Conservation (phyloP, 352 stramenopile species). For the Globisporangium canariense region DNA sequence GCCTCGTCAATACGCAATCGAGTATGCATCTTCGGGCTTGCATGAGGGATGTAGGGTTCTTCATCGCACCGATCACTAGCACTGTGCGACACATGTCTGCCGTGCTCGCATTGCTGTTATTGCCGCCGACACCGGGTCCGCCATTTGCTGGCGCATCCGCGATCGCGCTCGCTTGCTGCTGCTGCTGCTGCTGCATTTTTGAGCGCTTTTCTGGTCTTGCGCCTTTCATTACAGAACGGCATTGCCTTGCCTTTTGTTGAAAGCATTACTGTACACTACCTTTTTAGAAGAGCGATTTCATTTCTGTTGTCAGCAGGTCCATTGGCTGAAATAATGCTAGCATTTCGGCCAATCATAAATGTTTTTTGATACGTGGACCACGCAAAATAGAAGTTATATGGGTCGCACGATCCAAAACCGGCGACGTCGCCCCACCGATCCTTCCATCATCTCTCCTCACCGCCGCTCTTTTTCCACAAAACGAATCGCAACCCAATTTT, state of each 20-base stretch:
- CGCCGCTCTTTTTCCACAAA: neutral
- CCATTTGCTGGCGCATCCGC: slow-evolving; percentile 6
- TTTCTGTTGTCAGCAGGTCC: neutral
- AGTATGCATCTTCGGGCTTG: neutral
- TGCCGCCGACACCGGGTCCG: neutral
- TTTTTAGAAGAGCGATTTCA: neutral
- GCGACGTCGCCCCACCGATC: neutral
- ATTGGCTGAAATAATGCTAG: neutral
- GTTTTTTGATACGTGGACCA: neutral
- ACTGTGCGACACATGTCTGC: slow-evolving; percentile 39
- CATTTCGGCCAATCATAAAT: neutral
- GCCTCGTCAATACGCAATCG: neutral
- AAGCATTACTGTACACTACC: neutral
- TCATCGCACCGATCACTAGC: slow-evolving; percentile 58
- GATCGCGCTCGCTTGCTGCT: slow-evolving; percentile 7
- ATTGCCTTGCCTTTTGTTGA: neutral
- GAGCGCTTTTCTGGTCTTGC: neutral
- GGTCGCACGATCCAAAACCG: neutral
- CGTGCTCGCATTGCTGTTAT: neutral
- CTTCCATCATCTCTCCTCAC: neutral
- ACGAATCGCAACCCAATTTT: neutral
- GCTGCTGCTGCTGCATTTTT: neutral
- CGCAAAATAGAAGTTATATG: neutral
- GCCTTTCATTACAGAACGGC: neutral
- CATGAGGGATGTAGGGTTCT: neutral